Evolutionary conservation across 148 eudicot species (phyloP), one percentile per base, ranked within the genome.

Genomic region (Rhododendron griersonianum): DNA sequence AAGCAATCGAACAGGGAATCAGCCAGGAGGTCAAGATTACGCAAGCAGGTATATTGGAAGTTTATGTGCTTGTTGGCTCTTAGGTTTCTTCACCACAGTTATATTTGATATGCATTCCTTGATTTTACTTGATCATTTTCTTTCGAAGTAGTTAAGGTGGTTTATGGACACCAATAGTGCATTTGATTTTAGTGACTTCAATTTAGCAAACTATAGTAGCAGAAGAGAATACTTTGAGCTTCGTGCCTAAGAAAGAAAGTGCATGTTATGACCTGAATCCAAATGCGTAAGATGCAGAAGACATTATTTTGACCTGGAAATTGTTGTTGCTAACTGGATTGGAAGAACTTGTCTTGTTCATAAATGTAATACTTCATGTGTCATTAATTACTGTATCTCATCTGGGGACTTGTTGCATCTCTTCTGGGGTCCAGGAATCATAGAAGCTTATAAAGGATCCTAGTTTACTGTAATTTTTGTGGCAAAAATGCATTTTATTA

Each of bases 1-100:
- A 98, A 95, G 90, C 98, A 94, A 89, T 95, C 98, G 73, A 98
- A 95, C 85, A 88, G 99, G 89, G 99, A 98, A 89, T 98, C 99
- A 57, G 99, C 99, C 81, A 94, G 98, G 90, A 92, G 98, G 86
- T 98, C 99, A 85, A 91, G 99, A 89, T 87, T 94, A 83, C 98
- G 99, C 48, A 98, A 94, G 90, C 99, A 98, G 99, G 99, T 95
- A 89, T 41, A 10, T 13, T 69, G n/a, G 7, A 73, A 5, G 44
- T n/a, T 44, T 28, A 23, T 33, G 23, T 51, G 41, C 80, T 53
- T 71, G 44, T 73, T 74, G 63, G 21, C 50, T 35, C 65, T 35
- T 74, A 25, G 65, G 44, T 13, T 73, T 33, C 30, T 21, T 50
- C 7, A 50, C 21, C 25, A 30, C 73, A 16, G 63, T 45, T 71